Evolutionary conservation across 2,329 filamentous ascomycete genomes (phyloP), one percentile per base, ranked within the genome.

Genomic region (Bipolaris zeicola): DNA sequence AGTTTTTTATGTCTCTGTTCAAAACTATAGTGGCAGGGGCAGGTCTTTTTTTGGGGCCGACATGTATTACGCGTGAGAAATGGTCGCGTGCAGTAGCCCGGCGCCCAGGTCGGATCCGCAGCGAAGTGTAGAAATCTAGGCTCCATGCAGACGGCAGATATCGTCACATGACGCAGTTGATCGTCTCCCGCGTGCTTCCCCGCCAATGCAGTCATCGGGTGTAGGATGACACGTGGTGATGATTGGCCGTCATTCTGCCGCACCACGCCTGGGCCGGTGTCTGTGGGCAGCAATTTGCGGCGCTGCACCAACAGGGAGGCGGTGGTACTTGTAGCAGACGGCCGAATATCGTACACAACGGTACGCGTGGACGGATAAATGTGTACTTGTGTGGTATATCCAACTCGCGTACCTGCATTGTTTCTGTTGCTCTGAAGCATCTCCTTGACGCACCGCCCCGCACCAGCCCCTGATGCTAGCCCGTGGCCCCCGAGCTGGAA

Each of bases 381-480:
- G 14, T 41, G 31, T 50, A 18, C 16, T 16, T 16, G 16, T 50
- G 22, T 18, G 5, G 11, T 10, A 28, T 28, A 28, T 7, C 10
- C 20, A 20, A 22, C 5, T 14, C 18, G 26, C 31, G 60, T 62
- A 58, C 62, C 61, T 65, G 62, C 62, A 58, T 62, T 54, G 33
- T 42, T 20, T 44, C 48, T 50, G 51, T 47, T 37, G 46, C 49
- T 37, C 45, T 55, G 56, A 62, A 60, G 61, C 60, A 62, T 52
- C 42, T n/a, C 20, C 50, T 57, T 54, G 52, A 56, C 59, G 41
- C 55, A 62, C 57, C 50, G 47, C 58, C 62, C 52, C 62, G 57
- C 53, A 10, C 36, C n/a, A 52, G 34, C 60, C 62, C 62, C 62
- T 65, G 58, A 63, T 62, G 54, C 61, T 57, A 61, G 62, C 36